Evolutionary conservation across 192 early-diverging fungal species (phyloP).

Genomic region (Entrophospora sp.): DNA sequence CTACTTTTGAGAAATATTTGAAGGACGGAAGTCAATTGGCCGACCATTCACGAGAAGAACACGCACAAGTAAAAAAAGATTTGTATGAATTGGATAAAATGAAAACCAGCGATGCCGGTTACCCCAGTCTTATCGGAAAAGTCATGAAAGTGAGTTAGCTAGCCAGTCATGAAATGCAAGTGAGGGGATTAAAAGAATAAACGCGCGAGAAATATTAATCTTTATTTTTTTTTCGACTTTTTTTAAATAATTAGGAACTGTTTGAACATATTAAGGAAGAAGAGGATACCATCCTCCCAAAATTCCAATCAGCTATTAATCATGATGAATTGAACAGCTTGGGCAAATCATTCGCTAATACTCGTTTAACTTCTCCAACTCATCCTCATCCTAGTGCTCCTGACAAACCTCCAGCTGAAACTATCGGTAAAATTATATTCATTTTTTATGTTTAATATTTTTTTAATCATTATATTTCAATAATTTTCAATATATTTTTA

Average conservation of each 20-base stretch:
- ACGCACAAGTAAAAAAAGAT: conserved; percentile 33
- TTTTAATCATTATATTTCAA: too few species aligned
- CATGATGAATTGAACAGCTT: not conserved
- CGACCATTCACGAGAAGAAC: conserved; percentile 29
- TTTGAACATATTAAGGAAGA: conserved; percentile 33
- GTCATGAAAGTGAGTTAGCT: conserved; percentile 17
- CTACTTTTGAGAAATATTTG: conserved; percentile 24
- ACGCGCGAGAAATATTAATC: not conserved
- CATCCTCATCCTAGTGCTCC: too few species aligned
- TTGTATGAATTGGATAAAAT: conserved; percentile 26
- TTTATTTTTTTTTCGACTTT: not conserved
- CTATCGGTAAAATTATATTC: too few species aligned
- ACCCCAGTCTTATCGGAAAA: conserved; percentile 3
- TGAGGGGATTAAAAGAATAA: not conserved
- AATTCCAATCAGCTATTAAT: conserved; percentile 4
- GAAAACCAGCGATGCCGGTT: conserved; percentile 22
- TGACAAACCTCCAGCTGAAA: too few species aligned
- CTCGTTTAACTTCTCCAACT: not conserved
- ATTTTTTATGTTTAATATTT: too few species aligned
- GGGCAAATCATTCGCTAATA: conserved; percentile 5
- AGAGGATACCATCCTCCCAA: conserved; percentile 26
- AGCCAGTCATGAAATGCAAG: too few species aligned
- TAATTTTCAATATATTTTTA: too few species aligned
- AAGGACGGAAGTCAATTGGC: conserved; percentile 26
- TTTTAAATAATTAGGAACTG: conserved; percentile 18